Conservation (phyloP, 768 basidiomycete species). For the Tulasnella sp. region DNA sequence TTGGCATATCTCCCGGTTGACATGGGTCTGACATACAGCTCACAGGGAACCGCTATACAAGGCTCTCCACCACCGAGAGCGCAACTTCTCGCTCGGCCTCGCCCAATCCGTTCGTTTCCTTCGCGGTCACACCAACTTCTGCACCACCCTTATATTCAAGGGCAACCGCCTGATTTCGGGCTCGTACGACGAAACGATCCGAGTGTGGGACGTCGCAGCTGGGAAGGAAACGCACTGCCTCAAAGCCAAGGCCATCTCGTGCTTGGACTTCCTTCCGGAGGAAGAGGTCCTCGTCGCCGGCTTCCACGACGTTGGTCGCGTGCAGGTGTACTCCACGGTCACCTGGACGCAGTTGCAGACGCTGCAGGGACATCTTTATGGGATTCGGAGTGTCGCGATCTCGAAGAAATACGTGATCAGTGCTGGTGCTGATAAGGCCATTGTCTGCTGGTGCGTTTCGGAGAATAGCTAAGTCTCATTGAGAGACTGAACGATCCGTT, state of each 20-base stretch:
- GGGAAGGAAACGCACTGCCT: constrained; percentile 69
- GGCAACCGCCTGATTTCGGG: constrained; percentile 83
- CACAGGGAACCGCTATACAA: constrained; percentile 66
- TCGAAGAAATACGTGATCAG: constrained; percentile 82
- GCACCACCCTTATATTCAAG: constrained; percentile 68
- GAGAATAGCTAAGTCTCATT: constrained; percentile 29
- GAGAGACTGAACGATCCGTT: neutral
- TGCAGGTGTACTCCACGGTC: constrained; percentile 81
- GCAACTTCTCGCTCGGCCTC: constrained; percentile 70
- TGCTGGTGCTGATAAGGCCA: constrained; percentile 65
- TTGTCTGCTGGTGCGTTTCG: constrained; percentile 56
- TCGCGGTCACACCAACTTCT: constrained; percentile 80
- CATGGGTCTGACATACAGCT: neutral
- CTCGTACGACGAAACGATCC: constrained; percentile 86
- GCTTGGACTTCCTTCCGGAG: constrained; percentile 66
- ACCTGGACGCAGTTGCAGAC: constrained; percentile 48
- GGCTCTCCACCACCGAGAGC: constrained; percentile 78
- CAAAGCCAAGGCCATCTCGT: constrained; percentile 74
- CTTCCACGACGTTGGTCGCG: constrained; percentile 88
- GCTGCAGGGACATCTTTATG: constrained; percentile 34
- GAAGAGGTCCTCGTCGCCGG: constrained; percentile 91
- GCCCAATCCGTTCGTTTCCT: constrained; percentile 77
- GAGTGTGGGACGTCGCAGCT: constrained; percentile 82
- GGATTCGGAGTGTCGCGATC: constrained; percentile 80
- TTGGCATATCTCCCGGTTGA: neutral